Evolutionary conservation across 2,329 filamentous ascomycete genomes (phyloP), one percentile per base, ranked within the genome.

Genomic region (Elsinoe arachidis): DNA sequence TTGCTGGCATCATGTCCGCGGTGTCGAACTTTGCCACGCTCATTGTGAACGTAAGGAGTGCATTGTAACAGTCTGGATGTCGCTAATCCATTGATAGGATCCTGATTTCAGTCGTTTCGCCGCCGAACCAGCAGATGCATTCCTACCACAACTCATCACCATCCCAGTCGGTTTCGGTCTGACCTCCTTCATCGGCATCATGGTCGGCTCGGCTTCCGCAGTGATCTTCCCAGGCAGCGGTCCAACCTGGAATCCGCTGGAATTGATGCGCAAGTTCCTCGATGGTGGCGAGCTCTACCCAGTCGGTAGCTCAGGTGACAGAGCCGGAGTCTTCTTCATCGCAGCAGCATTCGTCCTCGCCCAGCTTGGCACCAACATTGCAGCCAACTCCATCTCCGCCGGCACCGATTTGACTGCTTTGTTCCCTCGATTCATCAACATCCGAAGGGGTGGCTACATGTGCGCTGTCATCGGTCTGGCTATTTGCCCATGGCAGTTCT

Each of bases 21-120:
- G 90, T 96, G 62, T 87, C 88, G 65, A 96, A 96, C 74, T 96
- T 96, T 67, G 88, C 90, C 1, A 90, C 90, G 0, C 78, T 96
- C 34, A 93, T 96, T 63, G 76, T 80, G 62, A 81, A 95, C 69
- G 85, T 88, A 10, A 43, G 39, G 5, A 19, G 38, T 3, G 9
- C 3, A 3, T 15, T 10, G 12, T 43, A 17, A 3, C 9, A 15
- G 3, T 17, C 15, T 19, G 19, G 12, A 6, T 3, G 17, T n/a
- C 38, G 38, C 38, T 43, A 19, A 43, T 9, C n/a, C 9, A 55
- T 44, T 17, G 57, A 21, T 54, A 60, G 55, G 47, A 58, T 34
- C 56, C 87, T 0, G 90, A 95, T 67, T 96, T 95, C 69, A 78
- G 88, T 17, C 86, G 91, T 69, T 96, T 96, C 66, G 87, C 90